These are phyloP conservation scores for Evernia prunastri DNA, from an alignment of 495 filamentous ascomycete genomes.

Conservation along the genomic window DNA sequence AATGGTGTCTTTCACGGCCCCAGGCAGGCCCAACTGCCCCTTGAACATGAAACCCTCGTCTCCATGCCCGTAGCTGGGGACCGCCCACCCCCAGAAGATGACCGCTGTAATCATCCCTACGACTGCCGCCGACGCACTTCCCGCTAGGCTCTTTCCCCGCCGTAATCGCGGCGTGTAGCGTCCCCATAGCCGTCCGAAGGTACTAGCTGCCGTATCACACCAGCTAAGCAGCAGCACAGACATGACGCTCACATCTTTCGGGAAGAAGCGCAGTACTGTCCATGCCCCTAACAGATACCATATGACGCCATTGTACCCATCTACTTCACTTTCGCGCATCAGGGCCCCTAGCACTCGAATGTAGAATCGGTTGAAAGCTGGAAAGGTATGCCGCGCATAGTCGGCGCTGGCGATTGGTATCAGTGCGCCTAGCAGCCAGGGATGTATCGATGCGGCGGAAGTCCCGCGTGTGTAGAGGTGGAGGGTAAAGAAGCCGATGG, in stretches of 20 bases:
- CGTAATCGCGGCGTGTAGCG: conserved; percentile 80
- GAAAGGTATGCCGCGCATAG: conserved; percentile 70
- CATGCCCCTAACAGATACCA: conserved; percentile 92
- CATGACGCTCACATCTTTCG: conserved; percentile 91
- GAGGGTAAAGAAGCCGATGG: conserved; percentile 88
- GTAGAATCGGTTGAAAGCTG: conserved; percentile 79
- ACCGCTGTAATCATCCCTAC: conserved; percentile 75
- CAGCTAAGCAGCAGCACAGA: conserved; percentile 83
- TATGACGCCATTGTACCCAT: conserved; percentile 90
- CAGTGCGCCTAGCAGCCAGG: conserved; percentile 71
- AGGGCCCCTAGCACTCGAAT: conserved; percentile 75
- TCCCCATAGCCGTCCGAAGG: conserved; percentile 81
- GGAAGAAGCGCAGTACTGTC: conserved; percentile 75
- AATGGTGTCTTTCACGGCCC: conserved; percentile 41
- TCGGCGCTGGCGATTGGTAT: conserved; percentile 86
- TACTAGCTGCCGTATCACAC: conserved; percentile 96
- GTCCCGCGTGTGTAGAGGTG: conserved; percentile 72
- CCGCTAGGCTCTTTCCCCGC: conserved; percentile 83
- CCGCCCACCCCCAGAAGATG: conserved; percentile 82
- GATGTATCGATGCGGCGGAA: conserved; percentile 68
- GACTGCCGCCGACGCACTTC: conserved; percentile 72
- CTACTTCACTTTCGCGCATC: conserved; percentile 93
- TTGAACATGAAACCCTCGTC: conserved; percentile 72
- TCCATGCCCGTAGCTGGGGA: conserved; percentile 56
- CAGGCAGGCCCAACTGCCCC: conserved; percentile 61